Evolutionary conservation across 352 stramenopile species (phyloP).

Genomic region (Phytophthora pini): DNA sequence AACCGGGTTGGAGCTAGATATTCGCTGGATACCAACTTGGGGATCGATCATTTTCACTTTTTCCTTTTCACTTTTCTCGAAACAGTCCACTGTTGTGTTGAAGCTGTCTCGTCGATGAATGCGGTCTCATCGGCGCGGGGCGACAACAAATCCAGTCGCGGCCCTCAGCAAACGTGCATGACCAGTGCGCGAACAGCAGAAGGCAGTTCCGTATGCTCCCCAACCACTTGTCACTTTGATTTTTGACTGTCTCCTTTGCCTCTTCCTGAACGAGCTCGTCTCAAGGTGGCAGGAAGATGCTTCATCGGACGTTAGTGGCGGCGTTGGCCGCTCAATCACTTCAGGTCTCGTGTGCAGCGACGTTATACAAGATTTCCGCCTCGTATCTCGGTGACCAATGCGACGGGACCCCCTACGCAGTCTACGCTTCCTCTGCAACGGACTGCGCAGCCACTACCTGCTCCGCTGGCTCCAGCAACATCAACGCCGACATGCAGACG

Average conservation of each 20-base stretch:
- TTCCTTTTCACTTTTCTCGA: background rate
- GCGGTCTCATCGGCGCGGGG: background rate
- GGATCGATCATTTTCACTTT: no score
- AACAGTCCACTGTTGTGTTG: background rate
- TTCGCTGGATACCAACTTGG: no score
- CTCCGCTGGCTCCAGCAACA: slow-evolving; percentile 11
- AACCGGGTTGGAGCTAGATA: no score
- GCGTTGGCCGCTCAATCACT: background rate
- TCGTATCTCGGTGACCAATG: slow-evolving; percentile 34
- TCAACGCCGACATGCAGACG: slow-evolving; percentile 28
- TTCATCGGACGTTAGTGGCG: slow-evolving; percentile 1
- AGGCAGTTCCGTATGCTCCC: slow-evolving; percentile 10
- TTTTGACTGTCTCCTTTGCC: slow-evolving; percentile 6
- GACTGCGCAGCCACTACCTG: slow-evolving; percentile 14
- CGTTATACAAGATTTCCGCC: slow-evolving; percentile 24
- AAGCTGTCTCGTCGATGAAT: slow-evolving; percentile 12
- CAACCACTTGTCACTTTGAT: background rate
- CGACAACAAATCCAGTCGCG: slow-evolving; percentile 16
- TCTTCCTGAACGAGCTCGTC: slow-evolving; percentile 1
- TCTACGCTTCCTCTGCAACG: slow-evolving; percentile 10
- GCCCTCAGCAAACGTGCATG: slow-evolving; percentile 16
- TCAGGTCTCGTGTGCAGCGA: background rate
- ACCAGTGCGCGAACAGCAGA: slow-evolving; percentile 18
- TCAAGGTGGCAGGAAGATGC: slow-evolving; percentile 5
- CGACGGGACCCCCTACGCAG: slow-evolving; percentile 18